Evolutionary conservation across 2,329 filamentous ascomycete genomes (phyloP), one percentile per base, ranked within the genome.

Genomic region (Dryadomyces quercus-mongolicae): DNA sequence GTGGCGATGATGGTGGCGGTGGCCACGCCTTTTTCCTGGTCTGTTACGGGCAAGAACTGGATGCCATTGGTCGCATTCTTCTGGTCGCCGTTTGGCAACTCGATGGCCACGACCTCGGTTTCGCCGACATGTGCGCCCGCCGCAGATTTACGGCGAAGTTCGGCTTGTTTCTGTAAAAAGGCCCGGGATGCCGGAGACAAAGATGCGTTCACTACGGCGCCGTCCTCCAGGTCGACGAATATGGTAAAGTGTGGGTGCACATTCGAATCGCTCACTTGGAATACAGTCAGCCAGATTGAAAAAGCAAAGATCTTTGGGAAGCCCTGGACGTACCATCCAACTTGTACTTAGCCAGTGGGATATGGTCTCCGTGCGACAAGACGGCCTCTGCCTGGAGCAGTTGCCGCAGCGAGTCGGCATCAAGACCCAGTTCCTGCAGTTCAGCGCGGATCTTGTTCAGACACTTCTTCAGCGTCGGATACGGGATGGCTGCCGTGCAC

Each of bases 401-500:
- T 55, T 79, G 77, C 49, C 81, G 76, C 54, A 94, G 71, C 1
- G 85, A 89, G 10, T 84, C 76, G 5, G 80, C 78, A 59, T 88
- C 85, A 34, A 94, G 78, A 8, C 88, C 88, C 15, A 92, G 71
- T 38, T 77, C 75, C 44, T 75, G 71, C 52, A 95, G 75, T 71
- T 95, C 88, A 52, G 73, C 71, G 59, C 84, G 80, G 51, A 94
- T 84, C 64, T 84, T 84, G 65, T 91, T 92, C 65, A 95, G 84
- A 68, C 86, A 88, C 71, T 94, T 95, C 70, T 95, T 95, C 55
- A 95, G 78, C 67, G 89, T 81, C 47, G 84, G 79, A 66, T 95
- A 95, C 2, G 86, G 88, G 58, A 95, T 87, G 50, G 89, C 88
- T 31, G 82, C 83, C 47, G 85, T 76, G 50, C 90, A 71, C 80